Base-by-base conservation (phyloP, 345 rosid species). In the Lepidium aucheri region DNA sequence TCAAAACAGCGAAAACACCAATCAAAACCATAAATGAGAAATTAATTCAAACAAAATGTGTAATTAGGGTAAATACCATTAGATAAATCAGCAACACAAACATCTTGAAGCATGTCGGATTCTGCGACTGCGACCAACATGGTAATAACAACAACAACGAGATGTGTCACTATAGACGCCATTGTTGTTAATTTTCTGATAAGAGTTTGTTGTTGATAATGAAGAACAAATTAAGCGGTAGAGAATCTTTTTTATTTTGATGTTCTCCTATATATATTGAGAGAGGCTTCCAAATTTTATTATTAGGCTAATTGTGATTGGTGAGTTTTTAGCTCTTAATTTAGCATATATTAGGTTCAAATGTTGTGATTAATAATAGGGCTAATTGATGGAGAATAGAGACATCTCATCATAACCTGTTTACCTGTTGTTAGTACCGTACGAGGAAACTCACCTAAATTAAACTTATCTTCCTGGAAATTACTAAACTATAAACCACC, bases 31-130 rank as follows among this genome's bases (percentile, higher is more conserved):
- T n/a, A n/a, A 56, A 64, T 30, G n/a, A 40, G 15, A 34, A 44
- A 13, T 3, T 36, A 2, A 43, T 28, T 6, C 0, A 17, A 57
- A 22, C 6, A 33, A 36, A 52, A 45, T 24, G 13, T 53, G 10
- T 11, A 3, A 9, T 34, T 16, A n/a, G 51, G 7, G 22, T 6
- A 16, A 18, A 9, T 71, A 83, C 92, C 80, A 42, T 81, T 77
- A 53, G 77, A 52, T 49, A 79, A 79, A 72, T 91, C 90, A 46
- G 98, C 98, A 63, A 89, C 98, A 54, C 98, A 91, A 65, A 89
- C 62, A 74, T 91, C 98, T 72, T 91, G 98, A 38, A 91, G 95
- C 74, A 71, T 35, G 58, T 88, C 81, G 14, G 90, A 82, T 56
- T 88, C 96, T 12, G 84, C 86, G 8, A 63, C 5, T 58, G 74